Evolutionary conservation across 345 rosid genomes (phyloP).

Genomic region (Excoecaria agallocha): DNA sequence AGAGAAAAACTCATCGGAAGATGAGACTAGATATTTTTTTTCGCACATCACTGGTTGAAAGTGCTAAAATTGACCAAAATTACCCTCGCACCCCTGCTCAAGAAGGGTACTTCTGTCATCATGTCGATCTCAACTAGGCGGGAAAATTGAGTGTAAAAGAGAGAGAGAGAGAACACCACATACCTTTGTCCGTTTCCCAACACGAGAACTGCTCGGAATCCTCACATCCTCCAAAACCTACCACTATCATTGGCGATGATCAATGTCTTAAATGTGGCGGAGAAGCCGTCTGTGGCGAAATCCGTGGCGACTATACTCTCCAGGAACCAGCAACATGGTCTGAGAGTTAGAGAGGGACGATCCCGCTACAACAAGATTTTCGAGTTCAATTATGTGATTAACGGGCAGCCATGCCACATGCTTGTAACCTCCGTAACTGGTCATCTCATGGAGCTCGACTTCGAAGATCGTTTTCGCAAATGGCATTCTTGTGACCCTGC

Average conservation of each 20-base stretch:
- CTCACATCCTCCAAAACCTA: too few relatives aligned
- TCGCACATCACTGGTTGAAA: too few relatives aligned
- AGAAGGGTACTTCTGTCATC: too few relatives aligned
- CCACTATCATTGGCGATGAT: slow-evolving; percentile 26
- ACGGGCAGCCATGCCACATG: slow-evolving; percentile 85
- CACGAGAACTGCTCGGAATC: too few relatives aligned
- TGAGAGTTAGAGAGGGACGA: slow-evolving; percentile 73
- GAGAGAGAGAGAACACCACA: too few relatives aligned
- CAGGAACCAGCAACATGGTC: slow-evolving; percentile 44
- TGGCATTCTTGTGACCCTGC: slow-evolving; percentile 97
- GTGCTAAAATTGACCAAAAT: too few relatives aligned
- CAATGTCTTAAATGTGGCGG: slow-evolving; percentile 83
- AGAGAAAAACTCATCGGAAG: too few relatives aligned
- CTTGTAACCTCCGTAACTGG: slow-evolving; percentile 93
- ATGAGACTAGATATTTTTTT: too few relatives aligned
- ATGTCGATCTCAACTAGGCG: too few relatives aligned
- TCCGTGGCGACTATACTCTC: slow-evolving; percentile 75
- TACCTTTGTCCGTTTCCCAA: too few relatives aligned
- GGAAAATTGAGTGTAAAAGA: too few relatives aligned
- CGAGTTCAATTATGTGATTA: slow-evolving; percentile 79
- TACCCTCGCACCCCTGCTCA: too few relatives aligned
- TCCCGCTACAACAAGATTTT: slow-evolving; percentile 90
- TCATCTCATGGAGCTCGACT: slow-evolving; percentile 92
- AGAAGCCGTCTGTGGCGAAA: slow-evolving; percentile 99
- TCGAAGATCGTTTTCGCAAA: slow-evolving; percentile 85